Percentiles rank a stretch among this genome's conserved stretches.
Evolutionary conservation across 257 asterid species (phyloP).

Genomic region (Penstemon newberryi): DNA sequence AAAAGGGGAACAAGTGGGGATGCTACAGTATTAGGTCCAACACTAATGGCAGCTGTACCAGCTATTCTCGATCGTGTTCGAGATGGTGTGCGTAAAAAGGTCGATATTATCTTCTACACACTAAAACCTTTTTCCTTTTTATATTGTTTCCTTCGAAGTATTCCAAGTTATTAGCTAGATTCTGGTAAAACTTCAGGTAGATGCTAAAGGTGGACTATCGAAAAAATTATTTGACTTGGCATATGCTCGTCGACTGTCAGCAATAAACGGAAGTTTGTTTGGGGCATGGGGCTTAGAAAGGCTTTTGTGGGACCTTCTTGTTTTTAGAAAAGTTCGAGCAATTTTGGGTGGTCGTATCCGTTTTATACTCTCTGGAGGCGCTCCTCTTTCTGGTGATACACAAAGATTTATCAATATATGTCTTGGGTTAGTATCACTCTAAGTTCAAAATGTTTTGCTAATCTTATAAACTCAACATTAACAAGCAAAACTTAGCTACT

Average conservation of each 20-base stretch:
- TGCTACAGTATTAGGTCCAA: constrained; percentile 78
- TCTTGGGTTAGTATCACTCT: constrained; percentile 69
- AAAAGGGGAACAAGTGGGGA: constrained; percentile 95
- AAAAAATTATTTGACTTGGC: constrained; percentile 86
- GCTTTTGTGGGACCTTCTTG: constrained; percentile 76
- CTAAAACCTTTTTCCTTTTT: not conserved
- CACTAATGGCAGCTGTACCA: constrained; percentile 95
- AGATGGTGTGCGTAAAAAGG: constrained; percentile 97
- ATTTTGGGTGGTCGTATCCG: constrained; percentile 95
- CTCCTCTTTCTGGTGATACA: constrained; percentile 94
- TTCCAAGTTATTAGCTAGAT: not conserved
- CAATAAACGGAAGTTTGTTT: constrained; percentile 93
- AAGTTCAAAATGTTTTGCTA: too few relatives aligned
- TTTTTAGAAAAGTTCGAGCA: constrained; percentile 85
- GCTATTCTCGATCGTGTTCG: constrained; percentile 98
- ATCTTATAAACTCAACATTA: too few relatives aligned
- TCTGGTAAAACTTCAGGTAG: constrained; percentile 57
- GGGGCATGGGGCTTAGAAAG: constrained; percentile 99
- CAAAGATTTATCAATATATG: constrained; percentile 97
- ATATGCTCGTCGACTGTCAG: constrained; percentile 75
- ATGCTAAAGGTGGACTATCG: constrained; percentile 81
- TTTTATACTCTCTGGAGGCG: constrained; percentile 93
- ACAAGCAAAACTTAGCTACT: too few relatives aligned
- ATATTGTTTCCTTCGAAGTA: too few relatives aligned
- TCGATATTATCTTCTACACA: constrained; percentile 13